Evolutionary conservation across 2,329 filamentous ascomycete species (phyloP).

Genomic region (Fusarium sp.): DNA sequence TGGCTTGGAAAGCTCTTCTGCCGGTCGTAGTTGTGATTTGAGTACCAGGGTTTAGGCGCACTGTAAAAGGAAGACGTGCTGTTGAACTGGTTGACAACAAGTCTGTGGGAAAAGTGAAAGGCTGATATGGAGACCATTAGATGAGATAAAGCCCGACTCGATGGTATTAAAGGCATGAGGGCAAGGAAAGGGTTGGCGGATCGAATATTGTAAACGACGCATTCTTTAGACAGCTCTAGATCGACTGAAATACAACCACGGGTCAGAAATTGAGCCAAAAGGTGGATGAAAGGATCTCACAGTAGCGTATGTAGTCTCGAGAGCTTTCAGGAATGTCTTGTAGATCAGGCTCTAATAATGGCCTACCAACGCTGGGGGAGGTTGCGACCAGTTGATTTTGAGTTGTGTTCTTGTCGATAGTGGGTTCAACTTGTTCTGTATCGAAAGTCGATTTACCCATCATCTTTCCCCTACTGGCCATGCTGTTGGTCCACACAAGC

Average conservation of each 20-base stretch:
- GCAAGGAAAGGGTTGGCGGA: background rate
- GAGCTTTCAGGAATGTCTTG: background rate
- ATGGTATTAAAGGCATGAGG: background rate
- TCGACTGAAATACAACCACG: background rate
- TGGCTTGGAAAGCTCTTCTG: too few species aligned
- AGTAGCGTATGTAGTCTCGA: background rate
- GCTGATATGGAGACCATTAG: background rate
- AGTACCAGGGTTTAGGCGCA: too few species aligned
- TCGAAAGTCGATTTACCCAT: rapidly evolving
- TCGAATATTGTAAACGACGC: background rate
- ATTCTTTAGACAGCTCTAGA: background rate
- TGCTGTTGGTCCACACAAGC: background rate
- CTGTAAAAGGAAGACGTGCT: too few species aligned
- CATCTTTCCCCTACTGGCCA: background rate
- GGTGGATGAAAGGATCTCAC: background rate
- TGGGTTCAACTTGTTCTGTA: too few species aligned
- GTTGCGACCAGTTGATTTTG: background rate
- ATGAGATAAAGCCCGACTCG: rapidly evolving
- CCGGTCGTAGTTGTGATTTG: too few species aligned
- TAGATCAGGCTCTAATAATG: rapidly evolving
- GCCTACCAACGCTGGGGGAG: rapidly evolving
- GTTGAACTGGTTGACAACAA: rapidly evolving
- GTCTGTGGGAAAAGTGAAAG: background rate
- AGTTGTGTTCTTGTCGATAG: background rate
- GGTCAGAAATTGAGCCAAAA: background rate